Conservation (phyloP, 768 basidiomycete genomes). For the Piloderma croceum region DNA sequence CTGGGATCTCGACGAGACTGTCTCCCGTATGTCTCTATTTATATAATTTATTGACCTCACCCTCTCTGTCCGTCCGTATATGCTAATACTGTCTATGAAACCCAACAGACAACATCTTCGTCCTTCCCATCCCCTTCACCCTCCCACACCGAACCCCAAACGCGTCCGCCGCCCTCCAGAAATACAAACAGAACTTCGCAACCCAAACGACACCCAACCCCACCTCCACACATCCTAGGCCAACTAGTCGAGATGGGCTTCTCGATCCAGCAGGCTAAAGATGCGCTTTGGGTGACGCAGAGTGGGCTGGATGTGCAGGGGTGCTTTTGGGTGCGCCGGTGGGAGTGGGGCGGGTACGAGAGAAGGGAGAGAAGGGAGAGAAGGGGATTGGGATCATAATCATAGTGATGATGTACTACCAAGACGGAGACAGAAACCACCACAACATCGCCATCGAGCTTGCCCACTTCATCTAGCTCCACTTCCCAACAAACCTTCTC, state of each 20-base stretch:
- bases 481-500: constrained; percentile 10
- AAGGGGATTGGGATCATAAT: no score
- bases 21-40: background rate
- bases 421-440: no score
- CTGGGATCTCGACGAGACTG: no score
- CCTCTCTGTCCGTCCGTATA: no score
- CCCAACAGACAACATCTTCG: constrained; percentile 5
- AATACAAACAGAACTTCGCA: background rate
- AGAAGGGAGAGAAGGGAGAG: constrained; percentile 14
- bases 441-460: constrained; percentile 6
- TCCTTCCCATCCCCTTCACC: constrained; percentile 7
- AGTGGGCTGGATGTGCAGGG: constrained; percentile 69
- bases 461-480: constrained; percentile 12
- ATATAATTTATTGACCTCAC: background rate
- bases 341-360: constrained; percentile 19
- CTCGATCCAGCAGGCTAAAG: constrained; percentile 64
- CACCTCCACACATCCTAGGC: constrained; percentile 87
- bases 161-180: constrained; percentile 29
- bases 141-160: constrained; percentile 11
- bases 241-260: constrained; percentile 97
- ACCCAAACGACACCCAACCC: constrained; percentile 40
- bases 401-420: no score
- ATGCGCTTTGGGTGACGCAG: constrained; percentile 66
- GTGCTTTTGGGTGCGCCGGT: constrained; percentile 78
- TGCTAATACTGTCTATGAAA: background rate